Base-by-base conservation (phyloP, 176 grass and related monocot genomes). In the Oryza meridionalis region DNA sequence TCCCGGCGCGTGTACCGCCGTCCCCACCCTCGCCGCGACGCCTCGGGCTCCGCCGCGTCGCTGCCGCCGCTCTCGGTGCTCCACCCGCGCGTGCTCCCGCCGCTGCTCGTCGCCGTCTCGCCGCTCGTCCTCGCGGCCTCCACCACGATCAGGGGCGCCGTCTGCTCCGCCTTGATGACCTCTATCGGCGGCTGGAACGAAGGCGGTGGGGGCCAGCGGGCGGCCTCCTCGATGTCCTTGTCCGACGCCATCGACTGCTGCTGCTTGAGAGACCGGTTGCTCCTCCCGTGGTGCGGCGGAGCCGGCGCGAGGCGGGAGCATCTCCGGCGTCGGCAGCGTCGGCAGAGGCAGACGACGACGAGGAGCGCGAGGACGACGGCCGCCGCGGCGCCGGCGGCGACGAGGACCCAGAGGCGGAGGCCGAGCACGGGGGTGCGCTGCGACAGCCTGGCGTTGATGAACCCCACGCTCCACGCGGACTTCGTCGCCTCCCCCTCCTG, bases 391-490 rank as follows among this genome's bases (percentile, higher is more conserved):
- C 15, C 83, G 9, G 69, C 84, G 43, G 82, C 96, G 62, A 85
- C 62, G 62, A 95, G 75, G 55, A 98, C 89, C 91, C 93, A 95
- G 42, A 70, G 79, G 51, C 80, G 84, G 13, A 98, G 91, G 76
- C 96, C 96, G 37, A 98, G 92, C 13, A 98, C 76, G n/a, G 91
- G 84, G 62, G 91, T 98, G 68, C 84, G 88, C 43, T 91, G 84
- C 21, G 96, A 87, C 55, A 95, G 80, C 91, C 93, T 90, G 64
- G 33, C 10, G 85, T 77, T 77, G 31, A 93, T 64, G 70, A 85
- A 90, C 65, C 82, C 87, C 21, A 84, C 77, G 17, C 80, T 84
- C 85, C 84, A 85, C 71, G 82, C 78, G 37, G 92, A 58, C 82
- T 85, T 71, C 61, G 67, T 3, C 10, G 37, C 4, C 29, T 31